Conservation (phyloP, 306 rosid genomes). For the Quercus alba region DNA sequence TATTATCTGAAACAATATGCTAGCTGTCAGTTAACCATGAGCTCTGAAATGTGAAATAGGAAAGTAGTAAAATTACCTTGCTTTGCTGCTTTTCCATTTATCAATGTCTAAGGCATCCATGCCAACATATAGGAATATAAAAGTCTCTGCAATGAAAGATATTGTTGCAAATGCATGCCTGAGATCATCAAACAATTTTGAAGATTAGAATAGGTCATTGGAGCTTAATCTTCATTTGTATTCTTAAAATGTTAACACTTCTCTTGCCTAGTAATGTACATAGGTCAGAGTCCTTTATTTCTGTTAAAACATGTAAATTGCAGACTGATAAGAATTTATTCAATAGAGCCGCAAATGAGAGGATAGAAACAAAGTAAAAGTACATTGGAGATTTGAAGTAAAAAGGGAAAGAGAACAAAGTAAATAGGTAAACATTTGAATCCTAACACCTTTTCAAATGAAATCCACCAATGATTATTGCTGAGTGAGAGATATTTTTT, state of each 20-base stretch:
- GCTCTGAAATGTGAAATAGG: not conserved
- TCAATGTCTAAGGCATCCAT: conserved; percentile 83
- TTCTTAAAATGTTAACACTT: too few relatives aligned
- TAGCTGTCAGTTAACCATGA: not conserved
- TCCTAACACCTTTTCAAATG: not conserved
- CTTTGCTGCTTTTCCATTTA: conserved; percentile 60
- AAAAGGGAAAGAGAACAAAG: too few relatives aligned
- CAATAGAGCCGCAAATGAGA: too few relatives aligned
- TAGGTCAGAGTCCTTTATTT: too few relatives aligned
- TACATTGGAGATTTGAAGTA: too few relatives aligned
- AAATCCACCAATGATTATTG: not conserved
- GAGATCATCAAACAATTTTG: conserved; percentile 25
- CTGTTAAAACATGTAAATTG: too few relatives aligned
- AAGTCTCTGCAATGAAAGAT: conserved; percentile 80
- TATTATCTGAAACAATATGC: not conserved
- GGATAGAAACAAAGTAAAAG: too few relatives aligned
- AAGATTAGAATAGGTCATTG: not conserved
- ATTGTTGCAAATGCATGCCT: conserved; percentile 90
- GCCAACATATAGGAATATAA: conserved; percentile 82
- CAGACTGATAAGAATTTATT: too few relatives aligned
- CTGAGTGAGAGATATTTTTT: too few relatives aligned
- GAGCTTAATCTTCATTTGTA: not conserved
- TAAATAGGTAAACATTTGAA: too few relatives aligned
- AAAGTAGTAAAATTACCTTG: conserved; percentile 43
- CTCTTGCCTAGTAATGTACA: too few relatives aligned